Evolutionary conservation across 768 basidiomycete genomes (phyloP), one percentile per base, ranked within the genome.

Genomic region (Suillus alpinus): DNA sequence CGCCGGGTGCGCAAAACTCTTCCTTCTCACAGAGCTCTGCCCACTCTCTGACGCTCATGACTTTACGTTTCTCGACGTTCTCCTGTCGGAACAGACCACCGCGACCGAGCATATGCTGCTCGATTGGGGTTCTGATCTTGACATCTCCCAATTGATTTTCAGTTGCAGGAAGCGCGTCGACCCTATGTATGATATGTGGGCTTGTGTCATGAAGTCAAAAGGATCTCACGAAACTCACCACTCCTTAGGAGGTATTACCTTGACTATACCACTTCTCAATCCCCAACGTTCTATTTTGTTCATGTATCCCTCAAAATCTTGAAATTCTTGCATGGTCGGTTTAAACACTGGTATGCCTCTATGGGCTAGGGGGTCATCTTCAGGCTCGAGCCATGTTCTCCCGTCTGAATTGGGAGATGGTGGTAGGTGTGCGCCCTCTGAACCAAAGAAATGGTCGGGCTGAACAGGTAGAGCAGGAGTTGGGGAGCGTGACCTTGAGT

Each of bases 311-410:
- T 99, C 96, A 73, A 98, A 98, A 75, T 95, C 92, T 63, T 80
- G 72, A 67, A 97, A 97, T 67, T 98, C 94, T 56, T 89, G 88
- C 86, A 95, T 89, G 2, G 90, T 86, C 9, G 97, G 97, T 71
- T 86, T 90, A 82, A 99, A 99, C 12, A 99, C 94, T 6, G 96
- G 97, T 50, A 98, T 96, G 40, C 96, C 97, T 53, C 91, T 89
- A 67, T 87, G 84, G 0, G 92, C 91, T 32, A 86, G 69, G 29
- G 86, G 90, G 78, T 94, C 92, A 68, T 92, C 90, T 32, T 80
- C 80, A n/a, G 92, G 92, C 65, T 86, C 83, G 37, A 92, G 78
- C 85, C 86, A 91, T 40, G 80, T 77, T 63, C 81, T 81, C 32
- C 83, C 84, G 63, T 85, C 82, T 2, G 86, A 87, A 62, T 81